Base-by-base conservation (phyloP, 2,329 filamentous ascomycete genomes). In the Colletotrichum sp. region DNA sequence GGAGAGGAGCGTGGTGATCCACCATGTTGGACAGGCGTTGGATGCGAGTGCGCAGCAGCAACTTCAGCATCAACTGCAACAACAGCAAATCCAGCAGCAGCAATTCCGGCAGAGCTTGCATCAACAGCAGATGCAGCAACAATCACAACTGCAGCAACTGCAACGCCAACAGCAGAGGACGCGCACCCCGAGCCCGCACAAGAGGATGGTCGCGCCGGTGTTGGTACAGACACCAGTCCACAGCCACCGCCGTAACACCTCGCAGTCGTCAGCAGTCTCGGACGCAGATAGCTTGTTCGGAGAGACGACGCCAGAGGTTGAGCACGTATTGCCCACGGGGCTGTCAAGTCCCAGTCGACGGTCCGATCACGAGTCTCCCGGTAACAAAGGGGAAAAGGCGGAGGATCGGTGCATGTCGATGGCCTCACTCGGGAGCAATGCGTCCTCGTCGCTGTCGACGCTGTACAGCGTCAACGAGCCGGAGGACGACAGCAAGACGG, bases 371-470 rank as follows among this genome's bases (percentile, higher is more conserved):
- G n/a, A 78, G 61, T 32, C 71, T 72, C 12, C 78, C 77, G 16
- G 72, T 57, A 13, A 77, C 79, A 52, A 48, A n/a, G 59, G 71
- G 10, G 60, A 64, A 28, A 34, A 73, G 48, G 26, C 72, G 21
- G 73, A 71, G 9, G 76, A 74, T 60, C 39, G 77, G 73, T 71
- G 78, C 67, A 73, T 21, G 75, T 78, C 67, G 32, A 70, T 68
- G 43, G 67, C 28, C 6, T 88, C 87, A 0, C 72, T 81, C 6
- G 83, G 85, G 6, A 90, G 88, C 76, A 84, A 88, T 10, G 82
- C 85, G 16, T 91, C 89, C 0, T 91, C 89, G 52, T 87, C 89
- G 4, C 83, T 92, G 7, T 92, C 90, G 6, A 92, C 90, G 0
- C 81, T 92, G 7, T 91, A 91, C 77, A 91, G 90, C 74, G 88